Conservation (phyloP, 2,329 filamentous ascomycete species). For the Hyphodiscus sp. region DNA sequence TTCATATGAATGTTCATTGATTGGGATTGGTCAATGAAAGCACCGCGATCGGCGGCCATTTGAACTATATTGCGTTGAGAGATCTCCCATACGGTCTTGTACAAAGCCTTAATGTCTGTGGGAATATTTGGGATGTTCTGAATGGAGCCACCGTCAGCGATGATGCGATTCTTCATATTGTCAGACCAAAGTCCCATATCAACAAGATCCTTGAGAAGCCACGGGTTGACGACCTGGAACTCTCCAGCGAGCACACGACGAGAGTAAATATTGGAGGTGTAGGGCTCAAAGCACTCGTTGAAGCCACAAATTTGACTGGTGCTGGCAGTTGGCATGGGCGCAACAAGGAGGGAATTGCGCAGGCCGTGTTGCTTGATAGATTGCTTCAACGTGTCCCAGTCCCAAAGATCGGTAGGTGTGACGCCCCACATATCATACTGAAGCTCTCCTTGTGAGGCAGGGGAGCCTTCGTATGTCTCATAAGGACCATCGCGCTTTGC, state of each 20-base stretch:
- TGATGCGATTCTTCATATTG: constrained; percentile 99
- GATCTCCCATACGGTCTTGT: constrained; percentile 99
- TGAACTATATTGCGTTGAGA: constrained; percentile 92
- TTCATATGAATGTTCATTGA: constrained; percentile 99
- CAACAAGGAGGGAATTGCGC: constrained; percentile 90
- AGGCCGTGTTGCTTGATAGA: constrained; percentile 90
- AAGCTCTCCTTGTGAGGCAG: constrained; percentile 88
- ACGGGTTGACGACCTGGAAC: constrained; percentile 99
- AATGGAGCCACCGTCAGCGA: constrained; percentile 89
- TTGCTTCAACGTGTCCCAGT: constrained; percentile 84
- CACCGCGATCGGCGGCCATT: constrained; percentile 97
- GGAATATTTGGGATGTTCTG: constrained; percentile 98
- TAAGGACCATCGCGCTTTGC: constrained; percentile 81
- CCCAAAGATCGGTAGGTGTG: constrained; percentile 90
- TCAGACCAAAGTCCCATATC: constrained; percentile 98
- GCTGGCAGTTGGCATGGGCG: constrained; percentile 95
- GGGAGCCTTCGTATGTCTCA: constrained; percentile 85
- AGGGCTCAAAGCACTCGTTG: constrained; percentile 99
- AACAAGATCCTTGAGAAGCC: constrained; percentile 95
- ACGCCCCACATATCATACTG: constrained; percentile 99
- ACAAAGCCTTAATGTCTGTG: constrained; percentile 88
- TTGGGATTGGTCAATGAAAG: constrained; percentile 98
- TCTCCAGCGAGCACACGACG: constrained; percentile 95
- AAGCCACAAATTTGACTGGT: constrained; percentile 98
- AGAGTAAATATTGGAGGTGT: constrained; percentile 99